Evolutionary conservation across 352 stramenopile species (phyloP), one percentile per base, ranked within the genome.

Genomic region (Phytophthora rubi): DNA sequence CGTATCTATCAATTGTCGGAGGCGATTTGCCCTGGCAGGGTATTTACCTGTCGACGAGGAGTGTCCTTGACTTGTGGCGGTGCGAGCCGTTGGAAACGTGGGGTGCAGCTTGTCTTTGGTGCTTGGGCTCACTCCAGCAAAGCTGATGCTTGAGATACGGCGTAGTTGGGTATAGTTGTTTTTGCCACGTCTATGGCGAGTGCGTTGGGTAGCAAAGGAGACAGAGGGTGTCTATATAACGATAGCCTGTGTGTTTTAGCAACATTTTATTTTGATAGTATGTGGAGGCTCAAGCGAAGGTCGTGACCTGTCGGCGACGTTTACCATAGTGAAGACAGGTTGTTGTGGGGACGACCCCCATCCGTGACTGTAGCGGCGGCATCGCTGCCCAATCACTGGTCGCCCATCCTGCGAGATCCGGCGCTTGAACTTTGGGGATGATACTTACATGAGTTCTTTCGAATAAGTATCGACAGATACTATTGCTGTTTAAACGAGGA

Each of bases 101-200:
- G 1, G 64, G 64, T 53, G 33, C 64, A 66, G 47, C 65, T 66
- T 71, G 65, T 68, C 61, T 73, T 67, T 75, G 68, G 68, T 71
- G 68, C 62, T 75, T 71, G 68, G 67, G 3, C 15, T 18, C 9
- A 12, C 7, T 23, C 48, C 13, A 10, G 9, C 2, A 33, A 54
- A 35, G 21, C 2, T n/a, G 23, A 35, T 54, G n/a, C 44, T 26
- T 6, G n/a, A 6, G 18, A 13, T 15, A 2, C 3, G 2, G 0
- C 2, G 1, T 35, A 33, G 21, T 4, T 54, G 48, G 23, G 21
- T 64, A 48, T 18, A 32, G 21, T 16, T 47, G 44, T 32, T 56
- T 56, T 8, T 16, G 30, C 21, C 44, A 33, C 30, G 42, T 64
- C 57, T 56, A 56, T 64, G 30, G 30, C 13, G 28, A 12, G 9